A percentile compares a stretch with the other conserved stretches of the same genome.
These are phyloP conservation scores for Cytospora chrysosperma DNA, from an alignment of 2,329 filamentous ascomycete species.

Conservation along the genomic window DNA sequence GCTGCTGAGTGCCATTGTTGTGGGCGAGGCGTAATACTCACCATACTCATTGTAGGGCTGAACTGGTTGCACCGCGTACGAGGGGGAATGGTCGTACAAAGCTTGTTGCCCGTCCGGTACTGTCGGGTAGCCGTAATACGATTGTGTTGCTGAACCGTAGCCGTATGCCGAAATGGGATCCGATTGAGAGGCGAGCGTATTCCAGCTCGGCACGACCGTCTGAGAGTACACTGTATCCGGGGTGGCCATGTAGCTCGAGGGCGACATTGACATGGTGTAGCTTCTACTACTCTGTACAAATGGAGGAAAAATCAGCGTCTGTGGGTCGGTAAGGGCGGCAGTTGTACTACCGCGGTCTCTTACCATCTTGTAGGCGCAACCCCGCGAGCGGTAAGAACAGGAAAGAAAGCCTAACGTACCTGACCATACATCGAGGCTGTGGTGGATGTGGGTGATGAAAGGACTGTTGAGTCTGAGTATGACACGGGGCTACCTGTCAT, in stretches of 20 bases:
- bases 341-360: not conserved
- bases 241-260: slow-evolving; percentile 14
- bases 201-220: slow-evolving; percentile 5
- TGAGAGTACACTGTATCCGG: slow-evolving; percentile 13
- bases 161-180: slow-evolving; percentile 2
- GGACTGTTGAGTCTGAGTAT: slow-evolving; percentile 6
- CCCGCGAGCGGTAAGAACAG: slow-evolving; percentile 8
- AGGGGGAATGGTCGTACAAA: slow-evolving; percentile 8
- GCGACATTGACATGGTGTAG: slow-evolving; percentile 7
- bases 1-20: not conserved
- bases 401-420: slow-evolving; percentile 12
- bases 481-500: slow-evolving; percentile 9
- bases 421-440: slow-evolving; percentile 17
- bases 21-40: slow-evolving; percentile 14
- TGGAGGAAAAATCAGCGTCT: slow-evolving; percentile 12
- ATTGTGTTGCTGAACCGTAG: slow-evolving; percentile 5
- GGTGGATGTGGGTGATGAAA: slow-evolving; percentile 19
- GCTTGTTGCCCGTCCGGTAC: slow-evolving; percentile 6
- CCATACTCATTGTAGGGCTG: slow-evolving; percentile 17
- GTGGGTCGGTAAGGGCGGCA: slow-evolving; percentile 1
- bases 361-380: not conserved
- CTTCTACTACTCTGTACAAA: slow-evolving; percentile 10
- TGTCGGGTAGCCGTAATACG: not conserved
- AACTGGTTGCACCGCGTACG: slow-evolving; percentile 18
- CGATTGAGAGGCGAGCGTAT: not conserved